Percentiles rank a stretch among this genome's conserved stretches.
These are phyloP conservation scores for Trichoderma polysporum DNA, from an alignment of 2,329 filamentous ascomycete genomes.

Conservation along the genomic window DNA sequence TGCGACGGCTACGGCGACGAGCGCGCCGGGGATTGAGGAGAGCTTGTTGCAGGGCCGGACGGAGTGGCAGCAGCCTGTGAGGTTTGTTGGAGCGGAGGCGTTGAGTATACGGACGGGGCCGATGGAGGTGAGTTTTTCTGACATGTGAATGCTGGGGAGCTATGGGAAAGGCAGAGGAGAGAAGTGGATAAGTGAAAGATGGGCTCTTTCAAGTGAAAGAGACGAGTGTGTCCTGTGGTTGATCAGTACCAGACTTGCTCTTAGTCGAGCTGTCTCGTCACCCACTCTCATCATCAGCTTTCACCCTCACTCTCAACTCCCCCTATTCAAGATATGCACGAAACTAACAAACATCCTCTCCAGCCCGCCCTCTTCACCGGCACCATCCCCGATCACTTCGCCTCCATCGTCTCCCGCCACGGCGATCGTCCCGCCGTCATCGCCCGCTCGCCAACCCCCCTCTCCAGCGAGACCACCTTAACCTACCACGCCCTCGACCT, in stretches of 20 bases:
- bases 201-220: background rate
- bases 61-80: slow-evolving; percentile 1
- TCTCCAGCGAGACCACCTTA: slow-evolving; percentile 61
- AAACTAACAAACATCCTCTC: background rate
- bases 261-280: background rate
- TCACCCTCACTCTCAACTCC: background rate
- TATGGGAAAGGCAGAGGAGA: background rate
- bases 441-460: slow-evolving; percentile 43
- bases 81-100: slow-evolving; percentile 21
- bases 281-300: background rate
- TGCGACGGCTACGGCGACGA: background rate
- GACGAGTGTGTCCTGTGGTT: background rate
- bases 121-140: slow-evolving; percentile 31
- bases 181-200: background rate
- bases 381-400: slow-evolving; percentile 73
- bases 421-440: slow-evolving; percentile 65
- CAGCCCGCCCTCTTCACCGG: slow-evolving; percentile 66
- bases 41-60: background rate
- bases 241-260: background rate
- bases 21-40: background rate
- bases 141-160: background rate
- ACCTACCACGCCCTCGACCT: slow-evolving; percentile 75
- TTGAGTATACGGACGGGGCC: slow-evolving; percentile 34
- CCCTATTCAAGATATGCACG: background rate
- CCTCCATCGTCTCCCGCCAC: slow-evolving; percentile 59